A percentile compares a stretch with the other conserved stretches of the same genome.
Conservation (phyloP, 345 rosid genomes). For the Corymbia maculata region DNA sequence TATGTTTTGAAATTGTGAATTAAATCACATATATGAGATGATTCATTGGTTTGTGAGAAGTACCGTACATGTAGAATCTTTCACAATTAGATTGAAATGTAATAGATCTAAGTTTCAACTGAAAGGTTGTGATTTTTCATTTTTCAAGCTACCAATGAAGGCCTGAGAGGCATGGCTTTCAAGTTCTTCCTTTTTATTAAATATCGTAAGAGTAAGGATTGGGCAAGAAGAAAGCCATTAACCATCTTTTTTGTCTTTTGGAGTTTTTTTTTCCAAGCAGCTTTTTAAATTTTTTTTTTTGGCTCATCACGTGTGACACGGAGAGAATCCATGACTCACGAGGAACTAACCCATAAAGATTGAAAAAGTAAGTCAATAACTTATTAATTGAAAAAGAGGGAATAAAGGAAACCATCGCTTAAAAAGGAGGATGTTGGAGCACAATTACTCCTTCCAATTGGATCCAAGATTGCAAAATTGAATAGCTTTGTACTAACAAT, state of each 20-base stretch:
- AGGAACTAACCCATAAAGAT: neutral
- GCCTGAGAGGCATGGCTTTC: no score
- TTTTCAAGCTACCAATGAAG: no score
- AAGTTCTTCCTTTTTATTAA: no score
- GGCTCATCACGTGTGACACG: no score
- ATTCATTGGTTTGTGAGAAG: neutral
- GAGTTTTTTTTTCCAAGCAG: no score
- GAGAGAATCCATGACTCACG: neutral
- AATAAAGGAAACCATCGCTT: neutral
- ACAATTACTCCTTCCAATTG: neutral
- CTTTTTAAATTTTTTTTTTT: no score
- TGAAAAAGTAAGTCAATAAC: neutral
- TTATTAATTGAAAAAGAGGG: no score
- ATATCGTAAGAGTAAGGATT: neutral
- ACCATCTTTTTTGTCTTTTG: no score
- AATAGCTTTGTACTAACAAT: neutral
- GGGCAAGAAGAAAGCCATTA: neutral
- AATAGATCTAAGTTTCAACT: neutral
- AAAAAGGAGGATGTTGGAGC: neutral
- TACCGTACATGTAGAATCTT: neutral
- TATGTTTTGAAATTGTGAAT: neutral
- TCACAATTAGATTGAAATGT: neutral
- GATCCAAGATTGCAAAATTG: neutral
- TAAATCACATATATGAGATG: neutral
- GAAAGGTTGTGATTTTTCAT: no score